Evolutionary conservation across 1,284 basidiomycete species (phyloP).

Genomic region (Sporisorium scitamineum): DNA sequence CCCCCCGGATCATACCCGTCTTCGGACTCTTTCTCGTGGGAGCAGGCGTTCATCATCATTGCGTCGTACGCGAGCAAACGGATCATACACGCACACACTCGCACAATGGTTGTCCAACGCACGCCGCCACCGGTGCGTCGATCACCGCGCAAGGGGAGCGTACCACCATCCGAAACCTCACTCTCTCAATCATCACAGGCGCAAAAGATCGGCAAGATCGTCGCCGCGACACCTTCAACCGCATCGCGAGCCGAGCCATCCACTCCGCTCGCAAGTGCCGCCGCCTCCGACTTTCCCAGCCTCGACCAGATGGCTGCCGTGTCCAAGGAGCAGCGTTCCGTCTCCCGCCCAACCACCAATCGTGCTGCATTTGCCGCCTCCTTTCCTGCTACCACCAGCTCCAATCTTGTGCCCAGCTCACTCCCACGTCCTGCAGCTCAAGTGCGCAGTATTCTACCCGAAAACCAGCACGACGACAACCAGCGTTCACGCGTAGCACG

Average conservation of each 20-base stretch:
- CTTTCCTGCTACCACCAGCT: conserved; percentile 21
- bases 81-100: not conserved
- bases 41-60: not conserved
- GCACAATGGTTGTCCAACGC: conserved; percentile 36
- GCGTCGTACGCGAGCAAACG: not conserved
- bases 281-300: conserved; percentile 40
- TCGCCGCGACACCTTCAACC: conserved; percentile 20
- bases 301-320: conserved; percentile 50
- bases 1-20: conserved; percentile 25
- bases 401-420: conserved; percentile 29
- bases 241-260: conserved; percentile 24
- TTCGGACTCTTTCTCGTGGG: not conserved
- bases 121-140: conserved; percentile 37
- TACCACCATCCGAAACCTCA: conserved; percentile 11
- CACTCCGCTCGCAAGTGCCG: conserved; percentile 19
- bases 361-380: conserved; percentile 35
- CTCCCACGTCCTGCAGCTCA: conserved; percentile 37
- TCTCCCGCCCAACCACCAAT: conserved; percentile 26
- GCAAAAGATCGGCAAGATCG: conserved; percentile 18
- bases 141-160: conserved; percentile 34
- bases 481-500: conserved; percentile 30
- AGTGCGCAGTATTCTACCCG: conserved; percentile 9
- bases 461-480: conserved; percentile 6
- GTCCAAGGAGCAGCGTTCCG: conserved; percentile 36
- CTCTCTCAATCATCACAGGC: conserved; percentile 11